phyloP scores from a whole-genome alignment of 495 filamentous ascomycete genomes.

The Hyaloscypha bicolor region DNA sequence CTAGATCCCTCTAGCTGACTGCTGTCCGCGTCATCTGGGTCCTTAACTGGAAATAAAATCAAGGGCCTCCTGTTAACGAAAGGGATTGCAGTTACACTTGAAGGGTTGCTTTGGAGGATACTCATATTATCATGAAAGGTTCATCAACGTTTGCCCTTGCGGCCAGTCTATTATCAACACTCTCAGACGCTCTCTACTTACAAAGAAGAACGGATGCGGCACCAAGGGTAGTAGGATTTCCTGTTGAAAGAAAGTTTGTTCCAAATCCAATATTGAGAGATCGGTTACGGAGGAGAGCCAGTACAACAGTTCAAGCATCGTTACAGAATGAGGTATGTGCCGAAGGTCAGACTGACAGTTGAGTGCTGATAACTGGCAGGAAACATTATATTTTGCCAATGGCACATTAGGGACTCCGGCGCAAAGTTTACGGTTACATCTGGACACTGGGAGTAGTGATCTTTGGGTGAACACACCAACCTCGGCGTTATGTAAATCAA shows the following conservation, averaged over 20 bases:
- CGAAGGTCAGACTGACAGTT: background rate
- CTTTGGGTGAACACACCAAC: conserved; percentile 78
- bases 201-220: conserved; percentile 24
- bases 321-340: conserved; percentile 52
- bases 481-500: conserved; percentile 59
- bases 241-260: conserved; percentile 44
- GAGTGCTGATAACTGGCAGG: conserved; percentile 38
- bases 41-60: conserved; percentile 2
- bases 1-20: conserved; percentile 3
- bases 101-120: background rate
- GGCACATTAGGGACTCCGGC: conserved; percentile 71
- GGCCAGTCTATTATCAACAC: conserved; percentile 23
- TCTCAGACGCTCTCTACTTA: conserved; percentile 25
- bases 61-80: conserved; percentile 8
- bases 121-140: conserved; percentile 26
- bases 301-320: conserved; percentile 38
- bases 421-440: conserved; percentile 63
- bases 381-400: conserved; percentile 73
- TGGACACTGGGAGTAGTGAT: conserved; percentile 89
- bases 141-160: conserved; percentile 23
- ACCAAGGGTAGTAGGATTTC: conserved; percentile 50
- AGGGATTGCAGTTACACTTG: background rate
- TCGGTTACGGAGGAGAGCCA: conserved; percentile 47
- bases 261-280: conserved; percentile 45
- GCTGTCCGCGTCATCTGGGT: conserved; percentile 19